Evolutionary conservation across 1,284 basidiomycete genomes (phyloP).

Genomic region (Leccinum ponderosum): DNA sequence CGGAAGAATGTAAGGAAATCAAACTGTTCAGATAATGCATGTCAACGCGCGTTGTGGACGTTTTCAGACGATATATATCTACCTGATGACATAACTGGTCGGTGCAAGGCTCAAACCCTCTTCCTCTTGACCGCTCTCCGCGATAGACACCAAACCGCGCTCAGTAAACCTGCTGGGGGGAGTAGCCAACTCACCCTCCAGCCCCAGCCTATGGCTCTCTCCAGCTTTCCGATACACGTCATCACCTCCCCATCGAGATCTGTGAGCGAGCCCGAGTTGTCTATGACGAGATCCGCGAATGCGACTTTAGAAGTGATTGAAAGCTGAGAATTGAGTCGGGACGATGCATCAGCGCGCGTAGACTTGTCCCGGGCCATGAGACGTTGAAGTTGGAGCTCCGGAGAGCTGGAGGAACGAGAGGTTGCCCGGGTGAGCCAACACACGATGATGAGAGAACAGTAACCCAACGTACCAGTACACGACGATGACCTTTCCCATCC

Average conservation of each 20-base stretch:
- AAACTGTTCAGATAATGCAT: neutral
- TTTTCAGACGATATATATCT: neutral
- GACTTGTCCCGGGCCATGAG: slow-evolving; percentile 72
- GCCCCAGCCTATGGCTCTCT: slow-evolving; percentile 55
- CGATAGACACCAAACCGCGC: slow-evolving; percentile 22
- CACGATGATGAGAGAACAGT: neutral
- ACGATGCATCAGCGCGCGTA: slow-evolving; percentile 59
- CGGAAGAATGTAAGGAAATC: neutral
- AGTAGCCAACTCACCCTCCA: slow-evolving; percentile 81
- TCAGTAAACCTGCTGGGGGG: slow-evolving; percentile 68
- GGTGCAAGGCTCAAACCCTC: slow-evolving; percentile 1
- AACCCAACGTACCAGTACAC: slow-evolving; percentile 76
- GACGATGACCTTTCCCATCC: slow-evolving; percentile 82
- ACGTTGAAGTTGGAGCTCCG: slow-evolving; percentile 77
- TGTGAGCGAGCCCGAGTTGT: slow-evolving; percentile 79
- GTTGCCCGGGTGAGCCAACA: neutral
- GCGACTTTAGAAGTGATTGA: slow-evolving; percentile 77
- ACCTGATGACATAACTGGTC: neutral
- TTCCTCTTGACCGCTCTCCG: slow-evolving; percentile 22
- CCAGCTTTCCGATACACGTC: slow-evolving; percentile 58
- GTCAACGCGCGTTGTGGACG: neutral
- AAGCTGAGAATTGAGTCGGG: slow-evolving; percentile 81
- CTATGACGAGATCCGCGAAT: slow-evolving; percentile 86
- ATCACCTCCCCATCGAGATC: slow-evolving; percentile 76
- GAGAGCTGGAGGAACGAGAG: slow-evolving; percentile 46